A percentile compares a stretch with the other conserved stretches of the same genome.
Evolutionary conservation across 805 yeast species (phyloP).

Genomic region (Spathaspora gorwiae): DNA sequence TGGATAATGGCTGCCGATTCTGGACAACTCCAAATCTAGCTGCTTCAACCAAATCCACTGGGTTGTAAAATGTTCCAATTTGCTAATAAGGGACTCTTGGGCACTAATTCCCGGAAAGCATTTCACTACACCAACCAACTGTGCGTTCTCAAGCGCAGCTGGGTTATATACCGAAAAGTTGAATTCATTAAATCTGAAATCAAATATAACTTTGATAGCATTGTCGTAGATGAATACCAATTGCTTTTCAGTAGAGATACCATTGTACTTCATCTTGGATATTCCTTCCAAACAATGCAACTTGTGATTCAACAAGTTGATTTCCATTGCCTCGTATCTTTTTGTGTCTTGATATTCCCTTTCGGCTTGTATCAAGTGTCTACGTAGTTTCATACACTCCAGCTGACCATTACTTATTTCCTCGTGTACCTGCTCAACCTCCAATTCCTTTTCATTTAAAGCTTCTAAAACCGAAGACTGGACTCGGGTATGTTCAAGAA

Average conservation of each 20-base stretch:
- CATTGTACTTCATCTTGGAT: neutral
- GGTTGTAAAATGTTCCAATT: slow-evolving; percentile 13
- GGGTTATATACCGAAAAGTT: neutral
- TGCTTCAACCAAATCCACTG: slow-evolving; percentile 15
- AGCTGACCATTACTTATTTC: neutral
- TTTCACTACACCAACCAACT: slow-evolving; percentile 5
- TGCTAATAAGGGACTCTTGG: slow-evolving; percentile 10
- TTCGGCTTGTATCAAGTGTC: neutral
- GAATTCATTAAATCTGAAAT: slow-evolving; percentile 4
- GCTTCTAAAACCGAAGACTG: neutral
- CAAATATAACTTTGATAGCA: slow-evolving; percentile 4
- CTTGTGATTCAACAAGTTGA: neutral
- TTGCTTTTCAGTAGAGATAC: slow-evolving; percentile 1
- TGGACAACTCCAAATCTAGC: slow-evolving; percentile 28
- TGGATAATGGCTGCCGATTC: slow-evolving; percentile 26
- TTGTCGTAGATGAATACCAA: neutral
- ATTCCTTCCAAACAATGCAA: neutral
- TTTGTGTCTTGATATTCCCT: neutral
- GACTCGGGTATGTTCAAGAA: neutral
- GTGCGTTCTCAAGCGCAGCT: slow-evolving; percentile 7
- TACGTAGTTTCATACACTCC: too few species aligned
- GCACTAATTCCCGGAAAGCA: neutral
- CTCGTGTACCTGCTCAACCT: neutral
- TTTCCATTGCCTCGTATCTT: neutral
- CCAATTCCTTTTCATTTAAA: neutral